Base-by-base conservation (phyloP, 139 green algal species). In the Raphidocelis subcapitata region DNA sequence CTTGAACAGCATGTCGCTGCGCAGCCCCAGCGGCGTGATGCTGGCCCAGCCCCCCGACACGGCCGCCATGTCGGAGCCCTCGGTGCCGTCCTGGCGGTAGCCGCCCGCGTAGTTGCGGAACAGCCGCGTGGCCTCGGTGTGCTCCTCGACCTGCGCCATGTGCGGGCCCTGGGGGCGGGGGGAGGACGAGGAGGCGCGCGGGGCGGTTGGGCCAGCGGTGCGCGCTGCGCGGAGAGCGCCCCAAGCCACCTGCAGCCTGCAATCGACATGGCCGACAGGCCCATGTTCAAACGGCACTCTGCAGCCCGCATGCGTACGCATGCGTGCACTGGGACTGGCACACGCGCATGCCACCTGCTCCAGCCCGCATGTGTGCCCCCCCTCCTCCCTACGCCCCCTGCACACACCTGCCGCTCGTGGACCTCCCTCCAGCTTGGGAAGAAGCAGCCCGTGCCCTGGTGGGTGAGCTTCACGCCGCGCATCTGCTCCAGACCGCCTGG, bases 31-130 rank as follows among this genome's bases (percentile, higher is more conserved):
- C 0, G 85, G 82, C 0, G 87, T 93, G 0, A 94, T 80, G 14
- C 72, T 80, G 16, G 88, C 81, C 82, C 84, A 94, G 20, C 87
- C 82, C 35, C 85, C 72, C 3, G 62, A 47, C 20, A 95, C 76
- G 3, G 90, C 90, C 79, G 79, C 90, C 15, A 56, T 81, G 66
- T 95, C 90, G 41, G 62, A 70, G 21, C 88, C 88, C 33, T 84
- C 67, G 12, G 47, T 62, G 3, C 75, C 28, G 29, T 92, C 87
- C 83, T 80, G 47, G 36, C 83, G 73, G 28, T 79, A 56, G 4
- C 44, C 10, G 31, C 83, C 83, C 5, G 80, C 80, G 65, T 81
- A 89, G 75, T 86, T 85, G 20, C 83, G 49, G 75, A 89, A 89
- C 46, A 89, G 47, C 2, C 83, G 62, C 32, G 57, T 44, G 70